These are phyloP conservation scores for Penicillium italicum DNA, from an alignment of 2,329 filamentous ascomycete genomes.

Conservation along the genomic window DNA sequence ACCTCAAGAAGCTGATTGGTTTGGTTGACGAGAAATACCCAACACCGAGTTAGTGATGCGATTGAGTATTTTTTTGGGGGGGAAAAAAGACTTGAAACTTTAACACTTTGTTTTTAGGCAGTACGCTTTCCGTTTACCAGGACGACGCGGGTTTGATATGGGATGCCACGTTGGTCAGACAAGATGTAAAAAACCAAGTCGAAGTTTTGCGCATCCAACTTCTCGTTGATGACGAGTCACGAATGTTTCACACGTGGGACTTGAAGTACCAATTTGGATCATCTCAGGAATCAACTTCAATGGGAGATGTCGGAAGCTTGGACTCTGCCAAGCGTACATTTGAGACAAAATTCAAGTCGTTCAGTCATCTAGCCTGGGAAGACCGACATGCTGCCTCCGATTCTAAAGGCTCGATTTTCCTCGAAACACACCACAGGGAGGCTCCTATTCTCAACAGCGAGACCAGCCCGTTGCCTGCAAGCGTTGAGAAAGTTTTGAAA, in stretches of 20 bases:
- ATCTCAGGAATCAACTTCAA: background rate
- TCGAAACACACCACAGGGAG: background rate
- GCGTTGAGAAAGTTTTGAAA: background rate
- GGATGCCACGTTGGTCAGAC: conserved; percentile 13
- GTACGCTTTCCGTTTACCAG: conserved; percentile 4
- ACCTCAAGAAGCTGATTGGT: background rate
- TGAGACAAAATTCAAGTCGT: background rate
- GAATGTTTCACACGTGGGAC: background rate
- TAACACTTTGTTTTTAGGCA: background rate
- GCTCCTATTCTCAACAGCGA: background rate
- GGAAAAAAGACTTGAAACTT: background rate
- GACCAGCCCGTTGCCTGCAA: background rate
- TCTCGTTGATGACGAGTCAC: background rate
- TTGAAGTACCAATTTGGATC: background rate
- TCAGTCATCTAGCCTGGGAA: conserved; percentile 1
- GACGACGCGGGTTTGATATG: conserved; percentile 8
- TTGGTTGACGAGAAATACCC: background rate
- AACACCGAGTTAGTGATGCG: background rate
- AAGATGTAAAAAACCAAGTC: background rate
- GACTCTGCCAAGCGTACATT: background rate
- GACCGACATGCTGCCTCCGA: background rate
- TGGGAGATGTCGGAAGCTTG: background rate
- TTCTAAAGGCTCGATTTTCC: background rate
- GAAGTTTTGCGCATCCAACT: conserved; percentile 6
- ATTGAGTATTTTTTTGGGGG: no score